phyloP scores from a whole-genome alignment of 805 yeast genomes.

The Lipomyces oligophaga region DNA sequence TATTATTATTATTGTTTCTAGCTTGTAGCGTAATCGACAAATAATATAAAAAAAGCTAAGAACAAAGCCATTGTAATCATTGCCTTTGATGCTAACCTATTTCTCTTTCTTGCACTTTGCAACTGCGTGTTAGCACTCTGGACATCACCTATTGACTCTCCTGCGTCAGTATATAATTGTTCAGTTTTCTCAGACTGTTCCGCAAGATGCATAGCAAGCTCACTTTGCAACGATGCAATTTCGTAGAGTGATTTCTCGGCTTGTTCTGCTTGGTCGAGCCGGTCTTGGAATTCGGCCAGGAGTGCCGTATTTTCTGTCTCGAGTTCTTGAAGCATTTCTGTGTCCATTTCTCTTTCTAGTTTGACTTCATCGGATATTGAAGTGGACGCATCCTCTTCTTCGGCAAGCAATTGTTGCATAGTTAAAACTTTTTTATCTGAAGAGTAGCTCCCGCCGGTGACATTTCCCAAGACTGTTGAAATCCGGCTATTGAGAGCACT shows the following conservation, averaged over 20 bases:
- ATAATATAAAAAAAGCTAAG: slow-evolving; percentile 54
- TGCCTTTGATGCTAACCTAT: slow-evolving; percentile 57
- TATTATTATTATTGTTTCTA: neutral
- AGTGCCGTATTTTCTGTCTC: slow-evolving; percentile 39
- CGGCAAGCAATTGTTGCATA: slow-evolving; percentile 2
- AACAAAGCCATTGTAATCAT: slow-evolving; percentile 53
- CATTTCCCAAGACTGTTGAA: too few relatives aligned
- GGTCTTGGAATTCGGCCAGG: slow-evolving; percentile 38
- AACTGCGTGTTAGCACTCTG: slow-evolving; percentile 67
- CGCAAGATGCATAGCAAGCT: slow-evolving; percentile 66
- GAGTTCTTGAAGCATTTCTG: slow-evolving; percentile 33
- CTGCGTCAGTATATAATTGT: slow-evolving; percentile 60
- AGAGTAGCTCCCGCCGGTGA: neutral
- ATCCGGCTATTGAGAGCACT: slow-evolving; percentile 20
- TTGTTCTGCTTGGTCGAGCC: slow-evolving; percentile 38
- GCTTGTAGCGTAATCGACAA: slow-evolving; percentile 31
- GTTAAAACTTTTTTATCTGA: neutral
- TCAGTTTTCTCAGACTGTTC: slow-evolving; percentile 69
- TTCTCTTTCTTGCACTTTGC: slow-evolving; percentile 61
- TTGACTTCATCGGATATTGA: neutral
- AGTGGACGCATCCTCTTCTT: neutral
- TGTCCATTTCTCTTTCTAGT: slow-evolving; percentile 4
- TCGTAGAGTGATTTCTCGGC: slow-evolving; percentile 49
- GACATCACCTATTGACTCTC: slow-evolving; percentile 61
- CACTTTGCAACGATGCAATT: slow-evolving; percentile 69